Evolutionary conservation across 78 protist genomes (phyloP), one percentile per base, ranked within the genome.

Genomic region (Cavenderia fasciculata): DNA sequence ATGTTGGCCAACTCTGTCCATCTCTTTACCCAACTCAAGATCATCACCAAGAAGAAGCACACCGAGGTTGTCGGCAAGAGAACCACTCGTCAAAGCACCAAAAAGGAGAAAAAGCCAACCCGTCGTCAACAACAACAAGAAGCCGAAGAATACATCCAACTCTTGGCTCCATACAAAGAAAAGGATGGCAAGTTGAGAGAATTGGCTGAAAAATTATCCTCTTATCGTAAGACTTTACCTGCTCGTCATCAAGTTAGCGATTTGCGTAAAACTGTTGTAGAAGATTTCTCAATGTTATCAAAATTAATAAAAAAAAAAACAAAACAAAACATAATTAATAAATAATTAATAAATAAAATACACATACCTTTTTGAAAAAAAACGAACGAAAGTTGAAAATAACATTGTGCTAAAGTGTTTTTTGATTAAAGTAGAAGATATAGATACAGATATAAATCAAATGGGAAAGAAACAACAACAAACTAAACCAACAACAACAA

Each of bases 241-340:
- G n/a, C 51, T 18, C 70, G 47, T 27, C 87, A 74, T 41, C 73
- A 74, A 25, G 43, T 86, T 23, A 68, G 56, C 59, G 85, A 77
- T 75, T 62, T 87, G 23, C 34, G 86, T 57, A 70, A 68, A 52
- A 33, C 93, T 12, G 75, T 87, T 36, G 76, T 87, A 25, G 86
- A 75, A 40, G 93, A 87, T 74, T 89, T 75, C 88, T 88, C 94
- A 76, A 63, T 75, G 14, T 34, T 75, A 27, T 74, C 94, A n/a
- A 75, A 89, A 56, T 62, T 73, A n/a, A n/a, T n/a, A n/a, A n/a
- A n/a, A n/a, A n/a, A n/a, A n/a, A n/a, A n/a, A n/a, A n/a, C n/a
- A n/a, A n/a, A n/a, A n/a, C n/a, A n/a, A n/a, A n/a, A n/a, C n/a
- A n/a, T n/a, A n/a, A n/a, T n/a, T n/a, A n/a, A n/a, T n/a, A n/a